Conservation (phyloP, 352 stramenopile species). For the Peronosclerospora sorghi region DNA sequence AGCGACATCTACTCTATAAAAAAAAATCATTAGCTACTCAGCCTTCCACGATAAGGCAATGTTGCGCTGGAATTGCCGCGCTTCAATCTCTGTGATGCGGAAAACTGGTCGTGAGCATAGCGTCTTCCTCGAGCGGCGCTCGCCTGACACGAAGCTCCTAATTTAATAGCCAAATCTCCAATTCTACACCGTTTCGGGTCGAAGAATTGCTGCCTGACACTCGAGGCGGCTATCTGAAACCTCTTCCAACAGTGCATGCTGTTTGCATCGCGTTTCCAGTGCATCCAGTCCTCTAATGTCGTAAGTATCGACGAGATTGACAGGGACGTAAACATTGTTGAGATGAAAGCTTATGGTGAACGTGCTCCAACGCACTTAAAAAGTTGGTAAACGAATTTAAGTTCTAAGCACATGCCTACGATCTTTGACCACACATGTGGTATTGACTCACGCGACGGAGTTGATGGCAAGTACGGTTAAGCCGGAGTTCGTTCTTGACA, state of each 20-base stretch:
- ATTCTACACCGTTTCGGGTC: slow-evolving; percentile 65
- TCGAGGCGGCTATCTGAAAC: slow-evolving; percentile 68
- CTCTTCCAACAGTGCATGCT: slow-evolving; percentile 72
- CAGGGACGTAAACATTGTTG: slow-evolving; percentile 27
- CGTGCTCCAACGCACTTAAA: slow-evolving; percentile 19
- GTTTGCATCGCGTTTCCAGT: slow-evolving; percentile 67
- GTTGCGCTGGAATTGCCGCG: slow-evolving; percentile 40
- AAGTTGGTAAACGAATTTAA: slow-evolving; percentile 9
- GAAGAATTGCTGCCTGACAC: slow-evolving; percentile 52
- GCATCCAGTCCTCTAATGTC: slow-evolving; percentile 66
- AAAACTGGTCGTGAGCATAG: slow-evolving; percentile 60
- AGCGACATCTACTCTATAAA: slow-evolving; percentile 25
- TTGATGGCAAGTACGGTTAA: too few species aligned
- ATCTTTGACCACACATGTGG: too few species aligned
- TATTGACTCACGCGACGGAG: too few species aligned
- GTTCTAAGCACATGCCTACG: too few species aligned
- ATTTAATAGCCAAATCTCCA: slow-evolving; percentile 69
- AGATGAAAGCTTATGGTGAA: slow-evolving; percentile 24
- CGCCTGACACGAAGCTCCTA: slow-evolving; percentile 40
- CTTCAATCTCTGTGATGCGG: slow-evolving; percentile 39
- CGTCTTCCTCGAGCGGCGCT: slow-evolving; percentile 45
- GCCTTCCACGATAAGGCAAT: slow-evolving; percentile 57
- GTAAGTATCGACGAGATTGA: slow-evolving; percentile 23
- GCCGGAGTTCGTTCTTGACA: too few species aligned
- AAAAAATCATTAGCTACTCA: slow-evolving; percentile 50